Evolutionary conservation across 768 basidiomycete genomes (phyloP).

Genomic region (Nidularia pulvinata): DNA sequence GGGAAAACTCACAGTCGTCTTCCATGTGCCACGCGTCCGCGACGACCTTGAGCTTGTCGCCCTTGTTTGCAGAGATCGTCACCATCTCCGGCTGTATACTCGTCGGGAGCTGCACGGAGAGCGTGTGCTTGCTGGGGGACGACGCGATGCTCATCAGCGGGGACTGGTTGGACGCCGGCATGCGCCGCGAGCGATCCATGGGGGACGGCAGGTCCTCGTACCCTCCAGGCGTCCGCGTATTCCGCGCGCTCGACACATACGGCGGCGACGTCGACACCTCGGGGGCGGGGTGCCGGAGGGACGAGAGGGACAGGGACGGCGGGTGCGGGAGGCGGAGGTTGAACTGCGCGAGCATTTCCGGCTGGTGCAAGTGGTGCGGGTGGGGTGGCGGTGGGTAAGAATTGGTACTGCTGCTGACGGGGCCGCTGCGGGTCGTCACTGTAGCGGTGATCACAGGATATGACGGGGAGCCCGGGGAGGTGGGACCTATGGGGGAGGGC

Average conservation of each 20-base stretch:
- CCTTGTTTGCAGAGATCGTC: conserved; percentile 59
- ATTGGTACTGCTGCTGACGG: background rate
- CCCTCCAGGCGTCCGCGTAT: background rate
- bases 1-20: conserved; percentile 46
- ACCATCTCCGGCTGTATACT: conserved; percentile 60
- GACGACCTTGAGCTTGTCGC: conserved; percentile 53
- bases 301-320: conserved; percentile 13
- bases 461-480: conserved; percentile 6
- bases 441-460: conserved; percentile 17
- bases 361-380: conserved; percentile 2
- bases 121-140: conserved; percentile 33
- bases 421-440: conserved; percentile 7
- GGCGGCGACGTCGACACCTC: background rate
- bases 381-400: background rate
- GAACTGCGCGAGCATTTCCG: conserved; percentile 21
- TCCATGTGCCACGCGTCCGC: conserved; percentile 68
- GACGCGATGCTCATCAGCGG: conserved; percentile 46
- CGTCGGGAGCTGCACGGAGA: conserved; percentile 48
- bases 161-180: conserved; percentile 21
- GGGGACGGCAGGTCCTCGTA: conserved; percentile 13
- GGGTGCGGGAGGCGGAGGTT: conserved; percentile 24
- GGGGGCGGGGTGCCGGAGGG: background rate
- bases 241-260: background rate
- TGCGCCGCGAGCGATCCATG: conserved; percentile 23
- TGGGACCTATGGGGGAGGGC: conserved; percentile 1